Evolutionary conservation across 345 rosid species (phyloP), one percentile per base, ranked within the genome.

Genomic region (Jatropha curcas): DNA sequence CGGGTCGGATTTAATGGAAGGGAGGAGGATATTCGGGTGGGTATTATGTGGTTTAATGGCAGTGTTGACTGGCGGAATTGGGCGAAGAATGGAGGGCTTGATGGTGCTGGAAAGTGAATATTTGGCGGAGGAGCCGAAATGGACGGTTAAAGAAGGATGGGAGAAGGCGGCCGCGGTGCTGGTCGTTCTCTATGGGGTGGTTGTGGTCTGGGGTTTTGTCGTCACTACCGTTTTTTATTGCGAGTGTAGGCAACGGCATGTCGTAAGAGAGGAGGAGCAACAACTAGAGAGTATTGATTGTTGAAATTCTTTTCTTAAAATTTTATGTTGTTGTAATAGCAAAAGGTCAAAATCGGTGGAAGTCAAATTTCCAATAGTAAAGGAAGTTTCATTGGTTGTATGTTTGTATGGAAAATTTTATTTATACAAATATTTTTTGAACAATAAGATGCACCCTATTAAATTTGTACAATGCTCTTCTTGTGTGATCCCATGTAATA

Each of bases 221-320:
- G 90, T 81, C 1, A 77, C 81, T 6, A 83, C 97, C 0, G 87
- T 88, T 33, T 90, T 86, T 80, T 92, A 88, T 80, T 65, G 86
- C 48, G 92, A 85, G 60, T 88, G 88, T 70, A 82, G 80, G 77
- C 84, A 81, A 72, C 76, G 64, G 14, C 65, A 58, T 63, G 76
- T 43, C 61, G 45, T 62, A n/a, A n/a, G 74, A 68, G 71, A n/a
- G 37, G 72, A 5, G 0, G 78, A 25, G 45, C 2, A 59, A 24
- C 39, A 4, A 0, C 13, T 45, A 16, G 19, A 33, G 30, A 30
- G 19, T 20, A 6, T 48, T 17, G 70, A 65, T 11, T 67, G 27
- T 48, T 48, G 58, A 67, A 27, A 24, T 48, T 17, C 20, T 16
- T 14, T 48, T 48, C 6, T 41, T 9, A 7, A 41, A 41, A 2